Evolutionary conservation across 116 monocot genomes (phyloP), one percentile per base, ranked within the genome.

Genomic region (Posidonia oceanica): DNA sequence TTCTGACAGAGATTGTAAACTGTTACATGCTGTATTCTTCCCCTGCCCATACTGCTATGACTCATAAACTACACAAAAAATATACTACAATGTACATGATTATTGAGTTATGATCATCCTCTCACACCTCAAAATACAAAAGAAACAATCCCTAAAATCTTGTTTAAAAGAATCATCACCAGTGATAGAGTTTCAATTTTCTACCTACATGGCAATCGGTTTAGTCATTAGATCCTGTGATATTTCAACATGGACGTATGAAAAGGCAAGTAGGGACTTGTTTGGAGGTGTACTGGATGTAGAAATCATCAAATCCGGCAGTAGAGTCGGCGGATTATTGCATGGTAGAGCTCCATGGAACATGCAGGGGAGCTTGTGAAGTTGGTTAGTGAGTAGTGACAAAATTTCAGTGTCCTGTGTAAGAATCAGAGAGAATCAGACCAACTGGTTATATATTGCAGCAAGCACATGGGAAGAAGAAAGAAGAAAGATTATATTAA

Each of bases 361-460:
- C 21, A 61, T 23, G 22, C 23, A 14, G 14, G 36, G 39, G 41
- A 40, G 58, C 17, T 58, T 58, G 58, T 41, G 38, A 41, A 39
- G 64, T 64, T 64, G 64, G 64, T 40, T 42, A 64, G 64, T 64
- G 18, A 18, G 39, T 39, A 15, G 15, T 16, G 18, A 41, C 40
- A 64, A 64, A 64, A 64, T 40, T 64, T 41, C 18, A 41, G 41
- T 64, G 64, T 41, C 64, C 64, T 64, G 38, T 64, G 64, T 64
- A 64, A 23, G 64, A 64, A 41, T 64, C 64, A 64, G 64, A 29
- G 5, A 64, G 41, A 64, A 64, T 64, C 41, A 64, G 64, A 64
- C 64, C 37, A 16, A 7, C 7, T 15, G 17, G 40, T 16, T 17
- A 1, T 14, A 61, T 22, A 36, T 29, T 23, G 12, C 61, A 61